These are phyloP conservation scores for Akebia trifoliata DNA, from an alignment of 164 flowering plant species.

Conservation along the genomic window DNA sequence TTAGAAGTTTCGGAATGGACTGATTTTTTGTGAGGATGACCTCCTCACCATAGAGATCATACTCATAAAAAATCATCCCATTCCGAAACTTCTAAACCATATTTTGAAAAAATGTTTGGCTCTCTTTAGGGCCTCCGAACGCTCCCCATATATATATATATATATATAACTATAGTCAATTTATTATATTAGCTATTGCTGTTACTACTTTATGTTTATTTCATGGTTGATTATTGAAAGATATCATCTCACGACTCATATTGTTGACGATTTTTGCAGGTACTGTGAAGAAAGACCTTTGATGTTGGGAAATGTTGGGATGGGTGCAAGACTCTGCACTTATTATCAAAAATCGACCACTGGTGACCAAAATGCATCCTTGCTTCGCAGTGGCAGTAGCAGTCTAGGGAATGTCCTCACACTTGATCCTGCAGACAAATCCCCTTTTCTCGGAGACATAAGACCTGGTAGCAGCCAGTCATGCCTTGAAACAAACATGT, in stretches of 20 bases:
- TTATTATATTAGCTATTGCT: too few species aligned
- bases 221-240: not conserved
- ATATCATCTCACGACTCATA: not conserved
- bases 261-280: slow-evolving; percentile 34
- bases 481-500: slow-evolving; percentile 90
- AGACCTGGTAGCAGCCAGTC: slow-evolving; percentile 80
- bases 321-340: slow-evolving; percentile 95
- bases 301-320: slow-evolving; percentile 82
- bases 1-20: too few species aligned
- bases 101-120: too few species aligned
- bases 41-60: too few species aligned
- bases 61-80: too few species aligned
- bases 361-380: slow-evolving; percentile 61
- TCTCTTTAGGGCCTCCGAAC: too few species aligned
- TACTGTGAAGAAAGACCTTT: slow-evolving; percentile 97
- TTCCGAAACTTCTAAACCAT: too few species aligned
- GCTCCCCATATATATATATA: too few species aligned
- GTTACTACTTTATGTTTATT: slow-evolving; percentile 1
- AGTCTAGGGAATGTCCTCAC: slow-evolving; percentile 59
- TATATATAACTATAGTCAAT: too few species aligned
- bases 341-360: slow-evolving; percentile 79
- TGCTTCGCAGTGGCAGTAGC: slow-evolving; percentile 40
- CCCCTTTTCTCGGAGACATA: slow-evolving; percentile 93
- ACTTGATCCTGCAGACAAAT: slow-evolving; percentile 89
- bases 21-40: too few species aligned